Conservation (phyloP, 208 protist genomes). For the Leishmania major region DNA sequence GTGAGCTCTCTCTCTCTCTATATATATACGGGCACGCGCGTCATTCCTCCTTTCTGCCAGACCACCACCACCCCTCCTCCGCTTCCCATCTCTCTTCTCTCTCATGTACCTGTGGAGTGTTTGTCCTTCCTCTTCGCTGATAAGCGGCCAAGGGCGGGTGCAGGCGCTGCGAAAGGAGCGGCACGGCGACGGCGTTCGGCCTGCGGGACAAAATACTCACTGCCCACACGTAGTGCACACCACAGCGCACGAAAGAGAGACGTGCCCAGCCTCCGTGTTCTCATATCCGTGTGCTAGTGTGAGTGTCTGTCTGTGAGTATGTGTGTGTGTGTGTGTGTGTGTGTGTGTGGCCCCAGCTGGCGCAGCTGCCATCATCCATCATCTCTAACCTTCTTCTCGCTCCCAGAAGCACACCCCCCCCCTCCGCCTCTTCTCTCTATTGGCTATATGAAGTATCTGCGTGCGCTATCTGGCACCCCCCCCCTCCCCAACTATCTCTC, state of each 20-base stretch:
- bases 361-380: background rate
- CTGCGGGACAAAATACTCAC: background rate
- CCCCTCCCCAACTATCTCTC: background rate
- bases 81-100: conserved; percentile 22
- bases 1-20: background rate
- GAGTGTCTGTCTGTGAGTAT: background rate
- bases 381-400: background rate
- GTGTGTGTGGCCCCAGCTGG: background rate
- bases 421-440: background rate
- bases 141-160: background rate
- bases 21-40: background rate
- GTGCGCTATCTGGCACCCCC: background rate
- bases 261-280: background rate
- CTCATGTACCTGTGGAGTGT: conserved; percentile 2
- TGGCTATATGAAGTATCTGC: background rate
- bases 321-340: background rate
- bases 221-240: background rate
- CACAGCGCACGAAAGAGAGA: background rate
- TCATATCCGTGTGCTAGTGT: background rate
- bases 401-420: background rate
- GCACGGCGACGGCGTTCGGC: background rate
- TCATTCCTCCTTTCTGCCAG: background rate
- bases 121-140: background rate
- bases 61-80: background rate
- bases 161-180: background rate